These are phyloP conservation scores for Gossypium aridum DNA, from an alignment of 441 rosid species.

Conservation along the genomic window DNA sequence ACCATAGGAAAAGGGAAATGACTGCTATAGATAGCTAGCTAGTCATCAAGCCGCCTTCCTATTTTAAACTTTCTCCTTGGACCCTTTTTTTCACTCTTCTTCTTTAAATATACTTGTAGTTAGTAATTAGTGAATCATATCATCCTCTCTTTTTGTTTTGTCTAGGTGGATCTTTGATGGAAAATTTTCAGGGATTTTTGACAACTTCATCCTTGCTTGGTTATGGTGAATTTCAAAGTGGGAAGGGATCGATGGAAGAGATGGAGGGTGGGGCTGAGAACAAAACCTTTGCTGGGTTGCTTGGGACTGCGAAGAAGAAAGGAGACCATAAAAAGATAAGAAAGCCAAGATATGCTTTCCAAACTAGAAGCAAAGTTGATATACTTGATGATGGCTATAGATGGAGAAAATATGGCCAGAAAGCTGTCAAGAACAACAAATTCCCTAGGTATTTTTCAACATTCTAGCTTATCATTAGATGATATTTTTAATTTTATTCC, in stretches of 20 bases:
- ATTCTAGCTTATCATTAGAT: not conserved
- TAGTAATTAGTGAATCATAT: not conserved
- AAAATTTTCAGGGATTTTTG: slow-evolving; percentile 15
- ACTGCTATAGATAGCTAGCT: not conserved
- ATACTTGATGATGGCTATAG: slow-evolving; percentile 67
- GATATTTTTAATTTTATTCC: not conserved
- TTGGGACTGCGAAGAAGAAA: slow-evolving; percentile 16
- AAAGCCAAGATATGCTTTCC: slow-evolving; percentile 49
- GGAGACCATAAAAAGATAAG: slow-evolving; percentile 31
- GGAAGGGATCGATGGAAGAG: slow-evolving; percentile 25
- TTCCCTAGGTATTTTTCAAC: slow-evolving; percentile 39
- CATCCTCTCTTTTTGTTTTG: not conserved
- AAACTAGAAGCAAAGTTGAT: slow-evolving; percentile 70
- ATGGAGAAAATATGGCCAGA: slow-evolving; percentile 72
- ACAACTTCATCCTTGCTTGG: slow-evolving; percentile 11
- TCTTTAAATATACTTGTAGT: not conserved
- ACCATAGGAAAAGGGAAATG: slow-evolving; percentile 10
- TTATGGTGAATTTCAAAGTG: slow-evolving; percentile 16
- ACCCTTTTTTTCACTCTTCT: not conserved
- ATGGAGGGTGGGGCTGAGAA: slow-evolving; percentile 10
- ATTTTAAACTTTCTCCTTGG: not conserved
- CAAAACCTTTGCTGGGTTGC: not conserved
- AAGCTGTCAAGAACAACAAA: slow-evolving; percentile 57
- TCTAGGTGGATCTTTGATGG: slow-evolving; percentile 14
- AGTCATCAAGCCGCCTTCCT: slow-evolving; percentile 26